A percentile compares a stretch with the other conserved stretches of the same genome.
Conservation (phyloP, 768 basidiomycete species). For the Leccinum disarticulatum region DNA sequence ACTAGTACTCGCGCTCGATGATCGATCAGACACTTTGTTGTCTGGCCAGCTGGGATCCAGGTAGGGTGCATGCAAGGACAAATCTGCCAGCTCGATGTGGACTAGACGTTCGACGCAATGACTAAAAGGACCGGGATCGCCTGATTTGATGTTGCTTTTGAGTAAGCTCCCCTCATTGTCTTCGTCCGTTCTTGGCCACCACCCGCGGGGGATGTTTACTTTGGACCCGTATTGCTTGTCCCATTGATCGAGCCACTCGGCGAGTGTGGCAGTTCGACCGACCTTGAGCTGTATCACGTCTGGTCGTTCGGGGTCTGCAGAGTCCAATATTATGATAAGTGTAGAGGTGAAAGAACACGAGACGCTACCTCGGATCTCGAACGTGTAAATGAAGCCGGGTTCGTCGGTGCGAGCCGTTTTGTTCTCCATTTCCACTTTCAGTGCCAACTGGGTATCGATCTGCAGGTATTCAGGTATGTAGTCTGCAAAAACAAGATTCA, state of each 20-base stretch:
- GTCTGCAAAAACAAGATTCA: conserved; percentile 38
- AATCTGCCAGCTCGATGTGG: conserved; percentile 77
- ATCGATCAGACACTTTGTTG: conserved; percentile 29
- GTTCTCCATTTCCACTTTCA: conserved; percentile 56
- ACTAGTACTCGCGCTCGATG: background rate
- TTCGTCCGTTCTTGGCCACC: conserved; percentile 61
- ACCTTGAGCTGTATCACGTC: conserved; percentile 69
- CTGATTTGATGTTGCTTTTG: conserved; percentile 63
- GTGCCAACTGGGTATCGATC: conserved; percentile 55
- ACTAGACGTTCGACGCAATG: conserved; percentile 78
- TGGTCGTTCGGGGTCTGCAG: conserved; percentile 32
- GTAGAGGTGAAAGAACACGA: background rate
- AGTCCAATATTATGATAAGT: conserved; percentile 9
- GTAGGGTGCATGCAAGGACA: conserved; percentile 58
- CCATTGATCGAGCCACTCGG: conserved; percentile 77
- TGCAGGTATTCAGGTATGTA: conserved; percentile 71
- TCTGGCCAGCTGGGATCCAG: conserved; percentile 50
- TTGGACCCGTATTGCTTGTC: conserved; percentile 78
- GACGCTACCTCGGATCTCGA: conserved; percentile 67
- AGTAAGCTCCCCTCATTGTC: conserved; percentile 50
- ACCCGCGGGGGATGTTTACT: conserved; percentile 70
- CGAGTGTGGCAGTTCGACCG: conserved; percentile 72
- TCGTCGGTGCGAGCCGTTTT: conserved; percentile 55
- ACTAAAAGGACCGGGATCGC: conserved; percentile 61
- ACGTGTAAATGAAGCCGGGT: conserved; percentile 79